These are phyloP conservation scores for Phyllosticta citrichinensis DNA, from an alignment of 2,329 filamentous ascomycete genomes.

Conservation along the genomic window DNA sequence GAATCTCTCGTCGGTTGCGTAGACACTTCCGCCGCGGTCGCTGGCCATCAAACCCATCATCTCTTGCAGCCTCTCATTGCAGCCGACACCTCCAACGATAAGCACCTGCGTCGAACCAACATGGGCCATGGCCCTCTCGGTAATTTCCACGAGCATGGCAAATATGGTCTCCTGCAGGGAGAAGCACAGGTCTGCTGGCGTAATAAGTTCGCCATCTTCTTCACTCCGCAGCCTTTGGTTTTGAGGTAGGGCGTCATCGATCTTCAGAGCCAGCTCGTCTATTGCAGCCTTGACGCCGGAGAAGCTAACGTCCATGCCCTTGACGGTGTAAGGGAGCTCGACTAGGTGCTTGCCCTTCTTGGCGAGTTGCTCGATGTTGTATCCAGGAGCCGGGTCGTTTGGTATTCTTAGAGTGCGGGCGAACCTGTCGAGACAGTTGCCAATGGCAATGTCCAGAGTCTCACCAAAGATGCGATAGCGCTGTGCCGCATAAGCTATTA, in stretches of 20 bases:
- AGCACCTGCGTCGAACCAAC: conserved; percentile 84
- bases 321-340: conserved; percentile 90
- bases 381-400: conserved; percentile 93
- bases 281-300: conserved; percentile 80
- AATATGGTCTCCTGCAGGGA: conserved; percentile 91
- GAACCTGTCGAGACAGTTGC: conserved; percentile 94
- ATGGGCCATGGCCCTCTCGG: conserved; percentile 96
- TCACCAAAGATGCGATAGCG: conserved; percentile 97
- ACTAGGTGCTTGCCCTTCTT: conserved; percentile 61
- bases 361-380: conserved; percentile 95
- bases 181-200: conserved; percentile 81
- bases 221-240: conserved; percentile 34
- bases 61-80: conserved; percentile 85
- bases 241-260: conserved; percentile 32
- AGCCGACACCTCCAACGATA: conserved; percentile 91
- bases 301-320: conserved; percentile 98
- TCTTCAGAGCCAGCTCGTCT: conserved; percentile 66
- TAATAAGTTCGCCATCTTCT: conserved; percentile 51
- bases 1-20: conserved; percentile 91
- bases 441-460: conserved; percentile 92
- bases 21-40: conserved; percentile 81
- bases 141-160: conserved; percentile 97
- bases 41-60: conserved; percentile 98
- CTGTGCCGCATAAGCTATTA: conserved; percentile 91
- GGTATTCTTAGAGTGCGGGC: conserved; percentile 82